phyloP scores from a whole-genome alignment of 164 flowering plant genomes.

The Stephania japonica region DNA sequence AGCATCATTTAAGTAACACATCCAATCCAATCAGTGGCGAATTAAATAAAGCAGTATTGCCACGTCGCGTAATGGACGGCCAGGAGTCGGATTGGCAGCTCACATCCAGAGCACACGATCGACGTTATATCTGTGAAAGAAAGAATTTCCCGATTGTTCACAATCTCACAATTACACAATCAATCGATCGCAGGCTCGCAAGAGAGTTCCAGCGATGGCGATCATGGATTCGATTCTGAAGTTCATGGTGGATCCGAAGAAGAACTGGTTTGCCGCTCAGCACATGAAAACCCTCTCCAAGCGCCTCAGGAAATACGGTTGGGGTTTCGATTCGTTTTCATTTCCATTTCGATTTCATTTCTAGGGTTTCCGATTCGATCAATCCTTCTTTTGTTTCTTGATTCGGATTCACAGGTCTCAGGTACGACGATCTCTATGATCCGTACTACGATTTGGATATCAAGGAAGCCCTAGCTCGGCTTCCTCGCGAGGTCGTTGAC shows the following conservation, averaged over 20 bases:
- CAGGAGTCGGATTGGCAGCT: neutral
- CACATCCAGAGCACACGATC: neutral
- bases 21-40: too few species aligned
- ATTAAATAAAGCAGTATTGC: too few species aligned
- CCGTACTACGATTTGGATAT: conserved; percentile 74
- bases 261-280: conserved; percentile 58
- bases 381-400: neutral
- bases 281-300: conserved; percentile 60
- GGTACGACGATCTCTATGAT: conserved; percentile 88
- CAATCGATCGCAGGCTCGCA: neutral
- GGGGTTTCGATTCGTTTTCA: neutral
- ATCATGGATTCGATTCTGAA: conserved; percentile 42
- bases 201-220: conserved; percentile 3
- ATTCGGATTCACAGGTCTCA: conserved; percentile 39
- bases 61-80: neutral
- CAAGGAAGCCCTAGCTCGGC: conserved; percentile 77
- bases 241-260: conserved; percentile 47
- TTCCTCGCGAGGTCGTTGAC: conserved; percentile 83
- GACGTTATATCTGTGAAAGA: too few species aligned
- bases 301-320: conserved; percentile 81
- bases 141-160: neutral
- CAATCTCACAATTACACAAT: neutral
- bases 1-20: too few species aligned
- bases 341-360: neutral
- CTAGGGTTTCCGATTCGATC: conserved; percentile 1